Evolutionary conservation across 2,329 filamentous ascomycete species (phyloP), one percentile per base, ranked within the genome.

Genomic region (Fusarium sp.): DNA sequence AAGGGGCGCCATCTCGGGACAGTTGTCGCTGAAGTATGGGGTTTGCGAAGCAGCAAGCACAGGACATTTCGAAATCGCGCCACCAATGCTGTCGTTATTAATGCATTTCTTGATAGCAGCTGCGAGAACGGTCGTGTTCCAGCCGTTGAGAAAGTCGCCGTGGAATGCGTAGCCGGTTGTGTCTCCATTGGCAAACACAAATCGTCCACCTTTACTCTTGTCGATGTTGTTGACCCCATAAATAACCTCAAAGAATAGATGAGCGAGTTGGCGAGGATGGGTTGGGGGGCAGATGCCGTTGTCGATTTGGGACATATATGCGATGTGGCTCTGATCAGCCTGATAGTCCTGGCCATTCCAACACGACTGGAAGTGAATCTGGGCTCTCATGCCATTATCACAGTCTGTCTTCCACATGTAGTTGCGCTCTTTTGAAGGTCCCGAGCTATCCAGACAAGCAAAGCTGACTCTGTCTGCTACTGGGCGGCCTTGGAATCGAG

Each of bases 341-440:
- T 70, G 50, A n/a, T 73, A 73, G 38, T 66, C 68, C 7, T 61
- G 58, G 14, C 71, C 71, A 22, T 73, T 72, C 71, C 71, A 73
- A 7, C 71, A 73, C 8, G 71, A 63, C 22, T 72, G 71, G n/a
- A 73, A 73, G 20, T 73, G 71, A 20, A 73, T 40, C 10, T 73
- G 71, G 2, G 71, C 71, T 59, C 71, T 62, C 71, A 73, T 73
- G 3, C 71, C 71, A 28, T 73, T 73, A 17, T 68, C 46, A 5
- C 71, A 73, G 14, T 70, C 58, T 2, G 71, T 73, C 22, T 44
- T 58, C 53, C 57, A 70, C 71, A 73, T 73, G n/a, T 73, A 70
- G 52, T 58, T 66, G 18, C 45, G 66, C 46, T 73, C 71, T 8
- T 66, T 50, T 2, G 46, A 39, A 15, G 71, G 66, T 2, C 71